Percentiles rank a stretch among this genome's conserved stretches.
Evolutionary conservation across 345 rosid species (phyloP).

Genomic region (Sisymbrium altissimum): DNA sequence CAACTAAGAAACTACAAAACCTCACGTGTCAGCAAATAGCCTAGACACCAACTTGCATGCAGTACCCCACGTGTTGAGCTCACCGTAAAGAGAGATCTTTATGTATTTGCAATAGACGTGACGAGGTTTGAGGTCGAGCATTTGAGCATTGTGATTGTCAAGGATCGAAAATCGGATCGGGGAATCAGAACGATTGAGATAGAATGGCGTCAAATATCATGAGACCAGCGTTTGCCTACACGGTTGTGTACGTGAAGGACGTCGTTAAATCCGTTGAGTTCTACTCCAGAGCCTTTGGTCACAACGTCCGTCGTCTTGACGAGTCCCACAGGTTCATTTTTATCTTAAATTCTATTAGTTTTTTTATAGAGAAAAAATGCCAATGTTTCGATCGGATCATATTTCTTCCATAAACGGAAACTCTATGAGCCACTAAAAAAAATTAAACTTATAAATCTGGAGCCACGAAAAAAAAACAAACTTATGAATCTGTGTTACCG

Average conservation of each 20-base stretch:
- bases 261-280: conserved; percentile 68
- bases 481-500: too few relatives aligned
- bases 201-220: conserved; percentile 41
- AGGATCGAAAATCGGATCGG: background rate
- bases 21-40: conserved; percentile 4
- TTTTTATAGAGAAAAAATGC: background rate
- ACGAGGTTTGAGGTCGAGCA: background rate
- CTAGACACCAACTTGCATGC: conserved; percentile 7
- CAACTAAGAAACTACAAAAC: background rate
- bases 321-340: conserved; percentile 55
- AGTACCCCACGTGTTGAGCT: conserved; percentile 24
- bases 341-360: background rate
- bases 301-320: conserved; percentile 64
- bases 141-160: background rate
- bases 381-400: background rate
- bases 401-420: background rate
- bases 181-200: background rate
- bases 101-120: background rate
- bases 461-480: too few relatives aligned
- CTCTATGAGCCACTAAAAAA: background rate
- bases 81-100: conserved; percentile 29
- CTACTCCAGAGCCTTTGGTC: conserved; percentile 72
- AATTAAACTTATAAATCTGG: too few relatives aligned
- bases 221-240: conserved; percentile 58
- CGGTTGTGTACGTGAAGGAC: conserved; percentile 62